Conservation (phyloP, 192 early-diverging fungal genomes). For the Backusella psychrophila region DNA sequence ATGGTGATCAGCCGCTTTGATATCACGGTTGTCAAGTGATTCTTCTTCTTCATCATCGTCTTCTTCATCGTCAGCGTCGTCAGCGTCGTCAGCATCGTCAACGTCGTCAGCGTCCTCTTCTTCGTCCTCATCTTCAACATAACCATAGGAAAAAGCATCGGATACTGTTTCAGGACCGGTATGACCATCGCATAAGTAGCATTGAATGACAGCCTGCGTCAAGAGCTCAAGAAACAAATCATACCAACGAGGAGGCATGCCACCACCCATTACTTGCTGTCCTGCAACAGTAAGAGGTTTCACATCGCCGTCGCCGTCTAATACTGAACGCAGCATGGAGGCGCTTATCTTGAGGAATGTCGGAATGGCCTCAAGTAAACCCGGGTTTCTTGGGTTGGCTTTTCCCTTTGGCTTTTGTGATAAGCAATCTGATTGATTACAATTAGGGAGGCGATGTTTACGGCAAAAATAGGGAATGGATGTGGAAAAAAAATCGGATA, state of each 20-base stretch:
- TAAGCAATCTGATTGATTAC: conserved; percentile 14
- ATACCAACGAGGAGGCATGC: conserved; percentile 50
- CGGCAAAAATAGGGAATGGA: conserved; percentile 40
- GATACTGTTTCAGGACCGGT: neutral
- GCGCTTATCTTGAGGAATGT: conserved; percentile 50
- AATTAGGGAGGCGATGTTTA: conserved; percentile 42
- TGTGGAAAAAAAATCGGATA: conserved; percentile 31
- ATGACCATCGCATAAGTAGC: conserved; percentile 49
- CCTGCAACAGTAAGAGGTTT: conserved; percentile 31
- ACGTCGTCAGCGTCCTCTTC: neutral
- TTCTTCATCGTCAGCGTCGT: conserved; percentile 3
- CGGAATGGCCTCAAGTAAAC: conserved; percentile 50
- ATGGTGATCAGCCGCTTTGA: conserved; percentile 46
- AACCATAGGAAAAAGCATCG: conserved; percentile 1
- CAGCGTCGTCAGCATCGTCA: neutral
- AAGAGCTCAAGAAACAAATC: conserved; percentile 51
- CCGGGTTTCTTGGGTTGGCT: conserved; percentile 17
- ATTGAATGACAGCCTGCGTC: conserved; percentile 54
- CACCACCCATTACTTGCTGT: conserved; percentile 39
- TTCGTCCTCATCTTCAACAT: conserved; percentile 13
- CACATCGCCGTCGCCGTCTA: conserved; percentile 24
- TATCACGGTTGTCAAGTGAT: conserved; percentile 37
- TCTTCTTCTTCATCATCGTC: conserved; percentile 31
- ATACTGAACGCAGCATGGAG: conserved; percentile 34
- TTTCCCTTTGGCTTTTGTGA: conserved; percentile 7